phyloP scores from a whole-genome alignment of 441 rosid genomes.

The Macaranga tanarius region DNA sequence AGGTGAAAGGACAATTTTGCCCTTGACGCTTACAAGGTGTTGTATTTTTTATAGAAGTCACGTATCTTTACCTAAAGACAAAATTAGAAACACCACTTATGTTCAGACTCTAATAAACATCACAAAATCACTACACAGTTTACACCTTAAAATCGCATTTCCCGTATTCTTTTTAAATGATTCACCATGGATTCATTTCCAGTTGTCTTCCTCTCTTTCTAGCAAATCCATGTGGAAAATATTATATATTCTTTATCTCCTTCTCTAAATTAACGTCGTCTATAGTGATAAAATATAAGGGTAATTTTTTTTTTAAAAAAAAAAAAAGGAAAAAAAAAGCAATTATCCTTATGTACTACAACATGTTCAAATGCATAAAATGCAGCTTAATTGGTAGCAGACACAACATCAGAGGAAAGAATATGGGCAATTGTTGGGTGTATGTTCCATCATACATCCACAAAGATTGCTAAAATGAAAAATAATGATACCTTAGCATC shows the following conservation, averaged over 20 bases:
- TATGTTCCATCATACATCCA: background rate
- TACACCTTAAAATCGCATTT: background rate
- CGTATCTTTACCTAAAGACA: no score
- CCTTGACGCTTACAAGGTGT: no score
- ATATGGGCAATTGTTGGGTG: no score
- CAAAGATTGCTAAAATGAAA: background rate
- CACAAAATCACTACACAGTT: no score
- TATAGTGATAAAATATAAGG: background rate
- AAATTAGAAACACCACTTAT: no score
- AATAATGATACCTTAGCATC: constrained; percentile 59
- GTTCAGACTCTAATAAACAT: no score
- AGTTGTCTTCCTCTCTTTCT: background rate
- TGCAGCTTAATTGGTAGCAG: no score
- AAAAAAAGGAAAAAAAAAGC: no score
- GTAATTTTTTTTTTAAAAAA: no score
- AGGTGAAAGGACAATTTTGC: no score
- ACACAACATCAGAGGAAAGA: no score
- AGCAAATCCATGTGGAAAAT: background rate
- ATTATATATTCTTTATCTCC: background rate
- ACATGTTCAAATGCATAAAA: background rate
- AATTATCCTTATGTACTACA: background rate
- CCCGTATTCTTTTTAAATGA: background rate
- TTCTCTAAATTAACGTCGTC: background rate
- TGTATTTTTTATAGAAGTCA: no score
- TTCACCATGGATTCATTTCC: background rate